Evolutionary conservation across 2,329 filamentous ascomycete species (phyloP).

Genomic region (Paecilomyces sp.): DNA sequence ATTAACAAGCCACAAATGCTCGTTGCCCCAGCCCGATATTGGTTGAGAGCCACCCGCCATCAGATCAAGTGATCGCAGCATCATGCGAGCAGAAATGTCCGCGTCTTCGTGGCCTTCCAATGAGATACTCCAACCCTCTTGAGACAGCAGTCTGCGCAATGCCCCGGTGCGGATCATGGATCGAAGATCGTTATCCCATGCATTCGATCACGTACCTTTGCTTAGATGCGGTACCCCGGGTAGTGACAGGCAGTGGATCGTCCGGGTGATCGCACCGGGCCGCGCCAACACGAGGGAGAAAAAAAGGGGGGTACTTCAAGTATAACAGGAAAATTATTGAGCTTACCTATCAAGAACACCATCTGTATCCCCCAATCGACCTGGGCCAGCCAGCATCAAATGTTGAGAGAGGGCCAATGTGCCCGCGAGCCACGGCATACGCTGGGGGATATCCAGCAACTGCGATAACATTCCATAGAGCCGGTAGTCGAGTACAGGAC

Average conservation of each 20-base stretch:
- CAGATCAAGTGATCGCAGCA: constrained; percentile 55
- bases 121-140: constrained; percentile 11
- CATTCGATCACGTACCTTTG: not conserved
- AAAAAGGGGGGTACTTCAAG: constrained; percentile 8
- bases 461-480: constrained; percentile 68
- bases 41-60: constrained; percentile 22
- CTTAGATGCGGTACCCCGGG: not conserved
- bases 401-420: constrained; percentile 69
- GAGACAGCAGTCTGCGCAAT: constrained; percentile 16
- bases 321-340: constrained; percentile 19
- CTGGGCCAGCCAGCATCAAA: constrained; percentile 65
- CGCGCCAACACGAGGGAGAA: not conserved
- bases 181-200: constrained; percentile 17
- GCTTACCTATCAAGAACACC: constrained; percentile 87
- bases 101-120: constrained; percentile 7
- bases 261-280: not conserved
- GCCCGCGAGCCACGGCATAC: constrained; percentile 88
- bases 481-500: constrained; percentile 68
- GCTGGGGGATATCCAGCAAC: constrained; percentile 64
- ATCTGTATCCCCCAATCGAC: constrained; percentile 65
- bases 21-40: constrained; percentile 6
- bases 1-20: not conserved
- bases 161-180: constrained; percentile 22
- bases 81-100: constrained; percentile 44
- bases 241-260: not conserved